Evolutionary conservation across 331 rosid species (phyloP).

Genomic region (Quercus lobata): DNA sequence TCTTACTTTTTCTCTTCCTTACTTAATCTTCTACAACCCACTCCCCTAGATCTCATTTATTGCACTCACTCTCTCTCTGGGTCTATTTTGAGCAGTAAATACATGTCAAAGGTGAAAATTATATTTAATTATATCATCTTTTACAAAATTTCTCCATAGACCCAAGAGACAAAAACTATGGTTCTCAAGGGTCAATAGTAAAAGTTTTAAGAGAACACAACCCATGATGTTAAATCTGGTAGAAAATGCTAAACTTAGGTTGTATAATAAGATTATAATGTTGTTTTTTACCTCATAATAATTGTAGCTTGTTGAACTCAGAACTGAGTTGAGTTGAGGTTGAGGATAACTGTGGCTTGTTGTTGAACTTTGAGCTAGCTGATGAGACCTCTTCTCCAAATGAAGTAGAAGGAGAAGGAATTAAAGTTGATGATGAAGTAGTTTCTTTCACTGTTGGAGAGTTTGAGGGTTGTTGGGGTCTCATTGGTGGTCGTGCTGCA

Average conservation of each 20-base stretch:
- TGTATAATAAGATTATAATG: conserved; percentile 1
- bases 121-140: neutral
- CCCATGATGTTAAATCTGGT: neutral
- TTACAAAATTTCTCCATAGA: conserved; percentile 5
- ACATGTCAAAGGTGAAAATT: neutral
- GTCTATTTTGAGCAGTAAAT: conserved; percentile 2
- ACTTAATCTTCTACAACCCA: conserved; percentile 32
- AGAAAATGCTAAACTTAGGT: neutral
- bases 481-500: conserved; percentile 30
- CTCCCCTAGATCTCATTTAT: conserved; percentile 23
- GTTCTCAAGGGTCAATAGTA: neutral
- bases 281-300: conserved; percentile 14
- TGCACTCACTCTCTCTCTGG: conserved; percentile 1
- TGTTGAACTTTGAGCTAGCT: conserved; percentile 1
- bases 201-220: conserved; percentile 7
- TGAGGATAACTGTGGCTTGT: neutral
- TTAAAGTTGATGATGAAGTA: neutral
- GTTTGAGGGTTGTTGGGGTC: neutral
- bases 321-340: conserved; percentile 6
- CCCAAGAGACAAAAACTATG: neutral
- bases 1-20: neutral
- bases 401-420: neutral
- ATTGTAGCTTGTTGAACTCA: conserved; percentile 15
- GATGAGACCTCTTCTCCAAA: conserved; percentile 8
- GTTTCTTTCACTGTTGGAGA: conserved; percentile 15